Evolutionary conservation across 768 basidiomycete species (phyloP), one percentile per base, ranked within the genome.

Genomic region (Suillus sp.): DNA sequence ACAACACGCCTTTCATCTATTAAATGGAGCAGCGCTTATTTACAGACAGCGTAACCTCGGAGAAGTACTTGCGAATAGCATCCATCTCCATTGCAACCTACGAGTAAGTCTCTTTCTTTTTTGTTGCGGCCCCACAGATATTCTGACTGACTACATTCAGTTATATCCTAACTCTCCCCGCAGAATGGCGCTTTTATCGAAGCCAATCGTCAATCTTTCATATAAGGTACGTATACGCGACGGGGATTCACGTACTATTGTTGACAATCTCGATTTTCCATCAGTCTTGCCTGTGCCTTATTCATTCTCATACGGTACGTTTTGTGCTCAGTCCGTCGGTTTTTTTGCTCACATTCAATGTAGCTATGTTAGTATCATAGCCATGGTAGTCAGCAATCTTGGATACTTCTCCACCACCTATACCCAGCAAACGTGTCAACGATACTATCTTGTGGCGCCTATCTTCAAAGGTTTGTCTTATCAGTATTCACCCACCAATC

Each of bases 351-450:
- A 55, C 34, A 55, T 50, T 37, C 4, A 22, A 25, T 22, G n/a
- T 61, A 76, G 74, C 37, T 75, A 75, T 71, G 60, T 71, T 56
- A 87, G 84, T 70, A 77, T 88, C 35, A 20, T 77, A 4, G 78
- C 79, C 45, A 77, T 89, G 64, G 73, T 78, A 9, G 63, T 86
- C 57, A 85, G 82, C 66, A 87, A 82, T 70, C 79, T 84, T 63
- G 87, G 86, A 14, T 88, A 85, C 68, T 89, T 90, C 70, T 79
- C 79, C 63, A 69, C 70, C 16, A 61, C 72, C 18, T 90, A 89
- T 68, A 82, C 84, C 2, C 22, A 62, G 14, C 69, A 70, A 20
- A 68, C 76, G 34, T 91, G 89, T 73, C 56, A 64, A 2, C 74
- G 68, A 6, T 90, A 83, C 70, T 85, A 77, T 71, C 71, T 85